Evolutionary conservation across 192 early-diverging fungal species (phyloP), one percentile per base, ranked within the genome.

Genomic region (Umbelopsis vinacea): DNA sequence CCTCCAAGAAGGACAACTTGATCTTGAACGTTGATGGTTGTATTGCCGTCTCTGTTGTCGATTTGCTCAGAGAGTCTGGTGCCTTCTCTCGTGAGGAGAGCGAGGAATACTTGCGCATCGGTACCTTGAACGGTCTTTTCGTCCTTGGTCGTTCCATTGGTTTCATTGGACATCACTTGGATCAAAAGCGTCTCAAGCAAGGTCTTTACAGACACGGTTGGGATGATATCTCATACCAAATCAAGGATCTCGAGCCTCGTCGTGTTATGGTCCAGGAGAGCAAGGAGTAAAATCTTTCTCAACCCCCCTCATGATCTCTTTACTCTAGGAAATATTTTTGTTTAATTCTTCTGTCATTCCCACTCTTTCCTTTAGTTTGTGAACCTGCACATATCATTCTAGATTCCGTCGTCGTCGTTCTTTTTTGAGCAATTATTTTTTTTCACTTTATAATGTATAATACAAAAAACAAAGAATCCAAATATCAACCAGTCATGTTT

Each of bases 121-220:
- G 96, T 63, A 95, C 96, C 0, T 89, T 98, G 70, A 98, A 98
- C 80, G 97, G 97, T 19, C 85, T 98, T 70, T 98, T 98, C 82
- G 96, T 98, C 19, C 85, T 98, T 38, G 97, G 96, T 46, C 92
- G 97, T 47, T 89, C 89, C 68, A 95, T 97, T 76, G 97, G 97
- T 47, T 98, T 98, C 82, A 97, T 97, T 82, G 97, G 97, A 43
- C 97, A 98, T 76, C 96, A 93, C 80, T 87, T 98, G 66, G 97
- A 98, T 87, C 97, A 98, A 87, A 95, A 95, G 89, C 84, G 97
- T 33, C 87, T 99, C 77, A 99, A 99, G 92, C 97, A 99, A 82
- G 96, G 95, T 29, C 80, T 98, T 75, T 99, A 99, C 92, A 87
- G 96, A 77, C 97, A 98, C 84, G 95, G 96, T 53, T 96, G 93